Base-by-base conservation (phyloP, 805 yeast species). In the Yamadazyma tumulicola region DNA sequence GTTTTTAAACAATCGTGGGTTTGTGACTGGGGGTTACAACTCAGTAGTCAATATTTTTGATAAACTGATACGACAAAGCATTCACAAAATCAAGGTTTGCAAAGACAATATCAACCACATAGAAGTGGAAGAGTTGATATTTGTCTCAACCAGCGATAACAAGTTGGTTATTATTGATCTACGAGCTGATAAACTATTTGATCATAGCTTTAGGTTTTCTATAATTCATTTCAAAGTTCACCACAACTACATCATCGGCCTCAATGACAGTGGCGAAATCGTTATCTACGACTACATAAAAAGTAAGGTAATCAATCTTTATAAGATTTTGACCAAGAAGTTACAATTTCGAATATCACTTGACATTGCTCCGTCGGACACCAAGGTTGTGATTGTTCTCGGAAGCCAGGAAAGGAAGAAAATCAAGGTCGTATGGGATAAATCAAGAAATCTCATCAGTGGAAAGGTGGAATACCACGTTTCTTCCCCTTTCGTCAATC, bases 21-120 rank as follows among this genome's bases (percentile, higher is more conserved):
- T 53, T 13, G 54, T 47, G 0, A 32, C 52, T 13, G 57, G 61
- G 34, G 65, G 65, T 2, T 39, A 43, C 12, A 52, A 50, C 31
- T 51, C 51, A 32, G 30, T 35, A 12, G 28, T 59, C 16, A 43
- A 44, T 19, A 32, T 59, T 16, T 55, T 43, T 38, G 67, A 61
- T 35, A 36, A 47, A 26, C 42, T 57, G 17, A 14, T 28, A 6
- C 32, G 19, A 5, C 34, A 28, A 10, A 47, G 51, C 4, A 40
- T 55, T 4, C 44, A 37, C 31, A 20, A 42, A 6, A 15, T 49
- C 4, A 43, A 45, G 28, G 29, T 50, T 16, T 52, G 60, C n/a
- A 30, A 37, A 24, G 61, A 57, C 30, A 51, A 49, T 39, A 39
- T 59, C 29, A 54, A 50, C 31, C 34, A 49, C 6, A 20, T 55